Evolutionary conservation across 352 stramenopile species (phyloP), one percentile per base, ranked within the genome.

Genomic region (Phytopythium helicoides): DNA sequence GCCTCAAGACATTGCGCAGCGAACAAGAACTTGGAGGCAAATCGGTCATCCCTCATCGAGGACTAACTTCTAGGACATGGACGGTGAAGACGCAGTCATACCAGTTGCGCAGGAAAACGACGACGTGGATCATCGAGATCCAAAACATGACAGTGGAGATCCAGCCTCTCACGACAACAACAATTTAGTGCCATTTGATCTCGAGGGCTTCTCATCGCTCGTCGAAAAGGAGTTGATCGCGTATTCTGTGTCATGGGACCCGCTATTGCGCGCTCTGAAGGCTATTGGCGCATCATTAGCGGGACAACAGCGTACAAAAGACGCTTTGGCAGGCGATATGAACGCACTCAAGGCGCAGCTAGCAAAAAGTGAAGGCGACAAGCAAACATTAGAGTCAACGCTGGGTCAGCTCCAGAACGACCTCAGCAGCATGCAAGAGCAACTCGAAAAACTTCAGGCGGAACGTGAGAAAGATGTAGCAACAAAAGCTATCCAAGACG

Each of bases 241-340:
- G 47, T 90, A 88, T 62, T 87, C 58, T 22, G 56, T 88, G 22
- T 85, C 83, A 45, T 88, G 82, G 78, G 77, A 87, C 31, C 83
- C 83, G 25, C 53, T 94, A 12, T 65, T 84, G 42, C 82, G 86
- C 47, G 76, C 76, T 11, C 63, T 94, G 1, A 66, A 84, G 54
- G 58, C 75, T 38, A 58, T 94, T 15, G 77, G 75, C 3, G 45
- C 50, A 7, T 81, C 78, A 9, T 72, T 89, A 51, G 63, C 65
- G 7, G 74, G 67, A 18, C 80, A 91, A 35, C 73, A 90, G 37
- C 62, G 58, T 19, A 56, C 47, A 14, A 72, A 84, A 26, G 77
- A 86, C 31, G 69, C 82, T 22, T 71, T 93, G 61, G 52, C 75
- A 26, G 69, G 71, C 1, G 62, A 91, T 26, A 48, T 89, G 15